These are phyloP conservation scores for Pythium rhizo-oryzae DNA, from an alignment of 352 stramenopile species.

Conservation along the genomic window DNA sequence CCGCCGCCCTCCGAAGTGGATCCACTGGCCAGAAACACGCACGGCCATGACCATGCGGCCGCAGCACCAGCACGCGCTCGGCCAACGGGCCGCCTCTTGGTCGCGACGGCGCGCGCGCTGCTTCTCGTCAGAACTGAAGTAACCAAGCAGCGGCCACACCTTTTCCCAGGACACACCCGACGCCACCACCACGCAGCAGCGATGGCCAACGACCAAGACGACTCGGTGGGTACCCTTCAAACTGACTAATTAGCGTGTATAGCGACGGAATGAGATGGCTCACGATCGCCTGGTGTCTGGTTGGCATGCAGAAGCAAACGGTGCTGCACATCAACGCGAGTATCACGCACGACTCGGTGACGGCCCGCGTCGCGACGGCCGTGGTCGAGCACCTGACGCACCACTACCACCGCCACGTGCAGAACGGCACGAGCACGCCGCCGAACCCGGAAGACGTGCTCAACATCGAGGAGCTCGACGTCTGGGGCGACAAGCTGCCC, in stretches of 20 bases:
- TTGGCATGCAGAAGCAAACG: slow-evolving; percentile 54
- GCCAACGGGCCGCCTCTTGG: neutral
- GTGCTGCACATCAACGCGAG: slow-evolving; percentile 80
- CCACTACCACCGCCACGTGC: slow-evolving; percentile 67
- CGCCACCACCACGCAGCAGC: slow-evolving; percentile 1
- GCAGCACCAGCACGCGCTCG: neutral
- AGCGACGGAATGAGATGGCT: neutral
- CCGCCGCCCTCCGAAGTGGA: neutral
- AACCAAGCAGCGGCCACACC: slow-evolving; percentile 2
- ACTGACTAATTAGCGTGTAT: neutral
- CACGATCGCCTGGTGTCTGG: neutral
- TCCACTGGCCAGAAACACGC: slow-evolving; percentile 28
- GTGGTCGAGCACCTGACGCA: slow-evolving; percentile 75
- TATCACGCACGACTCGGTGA: slow-evolving; percentile 75
- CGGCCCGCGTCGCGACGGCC: slow-evolving; percentile 60
- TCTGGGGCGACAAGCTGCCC: slow-evolving; percentile 61
- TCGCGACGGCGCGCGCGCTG: neutral
- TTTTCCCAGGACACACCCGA: neutral
- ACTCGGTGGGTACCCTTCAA: slow-evolving; percentile 9
- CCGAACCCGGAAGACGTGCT: slow-evolving; percentile 52
- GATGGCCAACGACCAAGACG: slow-evolving; percentile 19
- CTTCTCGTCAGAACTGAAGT: slow-evolving; percentile 13
- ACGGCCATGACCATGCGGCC: neutral
- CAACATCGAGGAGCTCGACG: slow-evolving; percentile 69
- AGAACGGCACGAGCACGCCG: slow-evolving; percentile 28